Conservation (phyloP, 1,284 basidiomycete species). For the Microstroma glucosiphilum region DNA sequence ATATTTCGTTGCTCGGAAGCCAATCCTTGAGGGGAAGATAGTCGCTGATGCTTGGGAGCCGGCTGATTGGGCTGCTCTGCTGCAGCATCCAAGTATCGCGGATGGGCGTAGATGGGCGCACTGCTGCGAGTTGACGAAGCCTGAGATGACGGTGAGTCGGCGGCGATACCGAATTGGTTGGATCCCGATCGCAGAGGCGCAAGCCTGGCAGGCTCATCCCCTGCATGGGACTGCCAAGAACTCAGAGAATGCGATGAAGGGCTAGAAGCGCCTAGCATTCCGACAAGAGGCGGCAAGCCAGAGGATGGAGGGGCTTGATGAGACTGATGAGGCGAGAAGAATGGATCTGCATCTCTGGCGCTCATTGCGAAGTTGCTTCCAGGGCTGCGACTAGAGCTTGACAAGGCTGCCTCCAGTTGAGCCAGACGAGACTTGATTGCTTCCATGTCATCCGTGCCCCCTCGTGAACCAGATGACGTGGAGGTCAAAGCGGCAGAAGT, state of each 20-base stretch:
- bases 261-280: not conserved
- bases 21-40: too few species aligned
- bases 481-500: too few species aligned
- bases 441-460: constrained; percentile 29
- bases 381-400: constrained; percentile 1
- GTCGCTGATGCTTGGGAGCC: too few species aligned
- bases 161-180: too few species aligned
- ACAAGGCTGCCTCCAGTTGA: constrained; percentile 33
- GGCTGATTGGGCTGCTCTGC: too few species aligned
- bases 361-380: too few species aligned
- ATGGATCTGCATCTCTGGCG: not conserved
- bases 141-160: not conserved
- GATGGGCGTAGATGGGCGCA: too few species aligned
- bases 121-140: not conserved
- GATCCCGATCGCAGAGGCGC: too few species aligned
- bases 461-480: constrained; percentile 6
- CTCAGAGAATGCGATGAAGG: not conserved
- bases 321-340: not conserved
- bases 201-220: too few species aligned
- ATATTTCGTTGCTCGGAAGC: not conserved
- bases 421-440: constrained; percentile 47
- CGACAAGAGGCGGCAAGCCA: not conserved
- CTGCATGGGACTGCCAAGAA: not conserved
- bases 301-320: not conserved
- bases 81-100: too few species aligned